Percentiles rank a stretch among this genome's conserved stretches.
Evolutionary conservation across 2,329 filamentous ascomycete species (phyloP).

Genomic region (Cercospora beticola): DNA sequence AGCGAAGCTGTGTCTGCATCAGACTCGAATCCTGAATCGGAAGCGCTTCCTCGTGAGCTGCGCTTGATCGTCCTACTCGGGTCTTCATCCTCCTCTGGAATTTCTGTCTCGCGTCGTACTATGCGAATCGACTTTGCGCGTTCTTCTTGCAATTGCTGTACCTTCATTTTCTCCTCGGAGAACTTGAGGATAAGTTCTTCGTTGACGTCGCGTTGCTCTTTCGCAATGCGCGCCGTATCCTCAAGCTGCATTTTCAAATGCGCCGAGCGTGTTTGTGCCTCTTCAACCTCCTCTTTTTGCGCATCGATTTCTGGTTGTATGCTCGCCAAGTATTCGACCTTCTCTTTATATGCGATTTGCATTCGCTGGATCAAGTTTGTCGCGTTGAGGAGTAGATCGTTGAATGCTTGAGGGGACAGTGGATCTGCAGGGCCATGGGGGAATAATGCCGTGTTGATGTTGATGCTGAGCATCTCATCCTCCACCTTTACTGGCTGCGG

Average conservation of each 20-base stretch:
- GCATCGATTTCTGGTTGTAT: conserved; percentile 56
- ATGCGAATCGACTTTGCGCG: conserved; percentile 24
- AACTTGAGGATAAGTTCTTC: conserved; percentile 52
- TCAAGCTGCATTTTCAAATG: conserved; percentile 62
- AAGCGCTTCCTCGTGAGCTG: conserved; percentile 38
- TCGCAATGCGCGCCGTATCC: conserved; percentile 56
- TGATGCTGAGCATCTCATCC: conserved; percentile 57
- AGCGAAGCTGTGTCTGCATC: conserved; percentile 54
- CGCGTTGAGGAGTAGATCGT: conserved; percentile 57
- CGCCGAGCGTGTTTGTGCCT: conserved; percentile 56
- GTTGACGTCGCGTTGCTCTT: conserved; percentile 59
- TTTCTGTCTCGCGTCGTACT: conserved; percentile 23
- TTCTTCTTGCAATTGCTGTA: conserved; percentile 36
- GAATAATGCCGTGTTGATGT: conserved; percentile 56
- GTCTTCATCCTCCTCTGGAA: conserved; percentile 22
- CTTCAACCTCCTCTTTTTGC: conserved; percentile 61
- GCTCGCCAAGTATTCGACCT: conserved; percentile 52
- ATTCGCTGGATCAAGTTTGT: conserved; percentile 55
- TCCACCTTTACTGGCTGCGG: conserved; percentile 14
- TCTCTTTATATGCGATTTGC: conserved; percentile 57
- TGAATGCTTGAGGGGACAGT: conserved; percentile 55
- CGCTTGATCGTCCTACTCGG: conserved; percentile 30
- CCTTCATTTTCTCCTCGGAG: conserved; percentile 46
- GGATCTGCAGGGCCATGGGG: conserved; percentile 52
- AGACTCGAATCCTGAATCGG: conserved; percentile 61